These are phyloP conservation scores for Amphicarpaea edgeworthii DNA, from an alignment of 306 rosid genomes.

Conservation along the genomic window DNA sequence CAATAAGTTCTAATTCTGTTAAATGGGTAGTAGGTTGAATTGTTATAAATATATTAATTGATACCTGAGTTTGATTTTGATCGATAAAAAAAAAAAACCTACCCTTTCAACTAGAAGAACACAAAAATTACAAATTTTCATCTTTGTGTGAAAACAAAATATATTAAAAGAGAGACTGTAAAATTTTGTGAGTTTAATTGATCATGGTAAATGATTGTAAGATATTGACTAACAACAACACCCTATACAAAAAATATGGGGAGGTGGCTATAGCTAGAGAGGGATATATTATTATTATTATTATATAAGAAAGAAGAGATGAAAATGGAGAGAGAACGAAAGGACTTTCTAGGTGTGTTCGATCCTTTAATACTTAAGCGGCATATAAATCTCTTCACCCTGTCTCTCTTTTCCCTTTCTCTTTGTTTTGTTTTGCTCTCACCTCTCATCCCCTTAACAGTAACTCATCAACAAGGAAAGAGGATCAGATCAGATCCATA, in stretches of 20 bases:
- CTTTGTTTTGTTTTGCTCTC: not conserved
- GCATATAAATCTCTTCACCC: constrained; percentile 18
- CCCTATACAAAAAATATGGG: not conserved
- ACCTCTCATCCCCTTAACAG: constrained; percentile 32
- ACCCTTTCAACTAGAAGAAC: not conserved
- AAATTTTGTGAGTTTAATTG: not conserved
- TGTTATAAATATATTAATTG: too few relatives aligned
- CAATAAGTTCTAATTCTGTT: too few relatives aligned
- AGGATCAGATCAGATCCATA: constrained; percentile 61
- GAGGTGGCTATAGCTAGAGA: not conserved
- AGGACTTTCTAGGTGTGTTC: constrained; percentile 28
- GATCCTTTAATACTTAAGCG: constrained; percentile 38
- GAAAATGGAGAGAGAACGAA: constrained; percentile 6
- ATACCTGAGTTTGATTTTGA: too few relatives aligned
- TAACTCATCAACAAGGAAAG: constrained; percentile 54
- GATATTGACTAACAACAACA: not conserved
- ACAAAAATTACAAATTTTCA: not conserved
- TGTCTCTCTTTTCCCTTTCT: not conserved
- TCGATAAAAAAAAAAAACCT: not conserved
- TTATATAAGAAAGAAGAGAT: not conserved
- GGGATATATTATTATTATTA: not conserved
- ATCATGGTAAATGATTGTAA: not conserved
- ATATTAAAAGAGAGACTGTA: not conserved
- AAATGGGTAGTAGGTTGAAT: too few relatives aligned
- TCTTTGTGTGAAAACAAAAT: not conserved